Base-by-base conservation (phyloP, 176 grass and related monocot genomes). In the Avena sativa region DNA sequence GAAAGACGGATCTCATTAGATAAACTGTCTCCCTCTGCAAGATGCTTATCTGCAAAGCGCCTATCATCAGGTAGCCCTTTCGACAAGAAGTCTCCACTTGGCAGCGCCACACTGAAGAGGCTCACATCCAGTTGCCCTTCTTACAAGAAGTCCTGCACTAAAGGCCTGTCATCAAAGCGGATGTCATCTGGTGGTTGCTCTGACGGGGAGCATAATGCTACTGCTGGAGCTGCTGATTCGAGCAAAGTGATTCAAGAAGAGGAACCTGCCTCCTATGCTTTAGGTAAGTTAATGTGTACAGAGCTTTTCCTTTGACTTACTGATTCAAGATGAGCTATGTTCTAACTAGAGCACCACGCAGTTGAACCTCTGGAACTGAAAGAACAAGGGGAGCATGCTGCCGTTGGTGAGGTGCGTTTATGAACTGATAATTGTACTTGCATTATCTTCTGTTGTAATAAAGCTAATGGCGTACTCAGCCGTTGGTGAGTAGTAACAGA, bases 41-140 rank as follows among this genome's bases (percentile, higher is more conserved):
- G 23, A 43, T 53, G 43, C 47, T 84, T 67, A 61, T 80, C 65
- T 84, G 55, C 75, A 79, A 80, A 73, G 44, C 53, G 87, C 4
- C 73, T 84, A 64, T 84, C 87, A 84, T 57, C 79, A 13, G 34
- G 55, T 46, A 82, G 63, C 48, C 67, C 64, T 72, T 56, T 65
- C 5, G 61, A 82, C 52, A 74, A 64, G 26, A 86, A 74, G 53
- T 90, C 77, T 28, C 76, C 85, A 4, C 72, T 78, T 58, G 74
- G 62, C 68, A 61, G 60, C 19, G 60, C 48, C 12, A 85, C 71
- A 4, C 81, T 63, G 20, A 85, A 64, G 79, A 82, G 86, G 34
- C 72, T 81, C 65, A 80, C 50, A 16, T 44, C 88, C 55, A 84
- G 82, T 82, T 77, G 90, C 47, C 73, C 63, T 81, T 76, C 88